These are phyloP conservation scores for Colletotrichum siamense DNA, from an alignment of 2,329 filamentous ascomycete genomes.

Conservation along the genomic window DNA sequence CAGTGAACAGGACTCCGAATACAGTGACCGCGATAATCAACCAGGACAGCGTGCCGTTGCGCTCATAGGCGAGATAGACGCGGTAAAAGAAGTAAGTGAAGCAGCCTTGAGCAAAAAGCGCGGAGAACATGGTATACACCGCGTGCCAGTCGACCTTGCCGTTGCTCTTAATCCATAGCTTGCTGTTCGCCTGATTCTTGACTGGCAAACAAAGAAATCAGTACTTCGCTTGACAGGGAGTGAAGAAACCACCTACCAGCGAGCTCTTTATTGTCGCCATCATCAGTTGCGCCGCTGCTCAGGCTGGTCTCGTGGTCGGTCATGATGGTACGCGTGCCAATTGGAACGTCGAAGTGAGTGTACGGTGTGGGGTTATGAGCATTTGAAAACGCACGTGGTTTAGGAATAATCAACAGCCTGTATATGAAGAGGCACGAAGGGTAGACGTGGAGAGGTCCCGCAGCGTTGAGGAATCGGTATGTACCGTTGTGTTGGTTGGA, in stretches of 20 bases:
- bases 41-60: neutral
- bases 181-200: neutral
- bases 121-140: neutral
- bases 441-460: neutral
- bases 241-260: neutral
- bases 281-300: neutral
- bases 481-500: neutral
- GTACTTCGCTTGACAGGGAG: neutral
- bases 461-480: neutral
- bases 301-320: neutral
- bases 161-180: neutral
- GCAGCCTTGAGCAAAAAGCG: neutral
- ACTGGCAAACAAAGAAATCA: neutral
- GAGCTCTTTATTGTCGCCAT: neutral
- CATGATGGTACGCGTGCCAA: neutral
- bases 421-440: neutral
- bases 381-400: neutral
- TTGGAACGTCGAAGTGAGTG: neutral
- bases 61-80: neutral
- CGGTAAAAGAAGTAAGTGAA: neutral
- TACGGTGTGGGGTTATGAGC: neutral
- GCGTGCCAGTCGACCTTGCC: neutral
- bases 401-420: neutral
- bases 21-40: neutral
- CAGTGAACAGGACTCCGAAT: neutral